Conservation (phyloP, 2,329 filamentous ascomycete species). For the Pseudogymnoascus sp. region DNA sequence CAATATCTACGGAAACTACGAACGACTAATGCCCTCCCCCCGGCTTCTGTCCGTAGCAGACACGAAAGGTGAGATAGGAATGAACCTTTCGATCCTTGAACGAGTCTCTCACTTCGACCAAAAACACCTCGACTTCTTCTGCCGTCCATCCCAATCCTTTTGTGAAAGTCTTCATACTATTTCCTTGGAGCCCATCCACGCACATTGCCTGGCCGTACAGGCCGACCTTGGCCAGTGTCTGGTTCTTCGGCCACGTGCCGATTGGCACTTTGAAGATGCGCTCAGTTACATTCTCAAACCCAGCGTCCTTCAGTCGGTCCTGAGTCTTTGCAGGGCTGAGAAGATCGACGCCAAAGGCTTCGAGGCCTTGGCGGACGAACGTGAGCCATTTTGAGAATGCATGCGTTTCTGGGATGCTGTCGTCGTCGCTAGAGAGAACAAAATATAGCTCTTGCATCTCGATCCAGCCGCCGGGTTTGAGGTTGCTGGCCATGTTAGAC, state of each 20-base stretch:
- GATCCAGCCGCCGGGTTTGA: conserved; percentile 24
- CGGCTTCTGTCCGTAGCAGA: neutral
- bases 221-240: conserved; percentile 36
- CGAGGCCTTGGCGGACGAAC: conserved; percentile 9
- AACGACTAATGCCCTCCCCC: neutral
- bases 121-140: neutral
- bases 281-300: conserved; percentile 19
- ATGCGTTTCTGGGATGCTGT: conserved; percentile 12
- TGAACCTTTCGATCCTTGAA: conserved; percentile 8
- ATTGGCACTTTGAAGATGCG: conserved; percentile 38
- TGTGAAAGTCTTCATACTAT: neutral
- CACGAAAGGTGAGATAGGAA: conserved; percentile 1
- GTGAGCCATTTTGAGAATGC: conserved; percentile 8
- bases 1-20: neutral
- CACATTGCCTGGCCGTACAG: neutral
- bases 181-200: neutral
- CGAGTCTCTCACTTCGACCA: neutral
- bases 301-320: conserved; percentile 10
- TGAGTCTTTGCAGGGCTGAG: conserved; percentile 12
- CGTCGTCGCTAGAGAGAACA: conserved; percentile 12
- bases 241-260: conserved; percentile 38
- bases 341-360: conserved; percentile 12
- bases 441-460: conserved; percentile 23
- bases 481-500: neutral
- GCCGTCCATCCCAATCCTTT: neutral